A percentile compares a stretch with the other conserved stretches of the same genome.
Evolutionary conservation across 306 rosid genomes (phyloP).

Genomic region (Cercis canadensis): DNA sequence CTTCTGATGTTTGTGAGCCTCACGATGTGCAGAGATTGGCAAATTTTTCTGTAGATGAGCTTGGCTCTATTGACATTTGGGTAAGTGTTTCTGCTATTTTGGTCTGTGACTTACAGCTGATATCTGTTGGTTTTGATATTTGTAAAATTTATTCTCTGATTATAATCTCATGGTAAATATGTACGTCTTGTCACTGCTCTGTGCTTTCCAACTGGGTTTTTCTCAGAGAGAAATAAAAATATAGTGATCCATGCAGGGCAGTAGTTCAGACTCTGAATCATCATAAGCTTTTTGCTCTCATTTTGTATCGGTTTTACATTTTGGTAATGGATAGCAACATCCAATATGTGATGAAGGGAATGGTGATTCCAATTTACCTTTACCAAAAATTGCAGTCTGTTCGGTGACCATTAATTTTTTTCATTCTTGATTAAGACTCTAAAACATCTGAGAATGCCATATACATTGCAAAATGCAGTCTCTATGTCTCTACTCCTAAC

Average conservation of each 20-base stretch:
- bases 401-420: background rate
- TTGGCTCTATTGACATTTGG: conserved; percentile 89
- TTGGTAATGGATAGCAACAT: background rate
- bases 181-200: no score
- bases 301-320: conserved; percentile 12
- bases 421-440: background rate
- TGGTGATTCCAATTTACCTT: background rate
- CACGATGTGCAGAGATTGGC: conserved; percentile 77
- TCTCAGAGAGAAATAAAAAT: no score
- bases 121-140: no score
- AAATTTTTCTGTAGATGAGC: conserved; percentile 63
- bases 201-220: no score
- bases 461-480: background rate
- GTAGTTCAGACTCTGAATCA: no score
- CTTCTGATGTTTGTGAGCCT: conserved; percentile 84
- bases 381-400: background rate
- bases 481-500: conserved; percentile 28
- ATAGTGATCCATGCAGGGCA: no score
- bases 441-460: background rate
- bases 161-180: no score
- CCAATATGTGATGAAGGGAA: conserved; percentile 2
- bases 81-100: conserved; percentile 47
- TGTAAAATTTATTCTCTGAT: no score
- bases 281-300: no score
- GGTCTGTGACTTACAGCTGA: no score